Evolutionary conservation across 306 rosid genomes (phyloP).

Genomic region (Quercus variabilis): DNA sequence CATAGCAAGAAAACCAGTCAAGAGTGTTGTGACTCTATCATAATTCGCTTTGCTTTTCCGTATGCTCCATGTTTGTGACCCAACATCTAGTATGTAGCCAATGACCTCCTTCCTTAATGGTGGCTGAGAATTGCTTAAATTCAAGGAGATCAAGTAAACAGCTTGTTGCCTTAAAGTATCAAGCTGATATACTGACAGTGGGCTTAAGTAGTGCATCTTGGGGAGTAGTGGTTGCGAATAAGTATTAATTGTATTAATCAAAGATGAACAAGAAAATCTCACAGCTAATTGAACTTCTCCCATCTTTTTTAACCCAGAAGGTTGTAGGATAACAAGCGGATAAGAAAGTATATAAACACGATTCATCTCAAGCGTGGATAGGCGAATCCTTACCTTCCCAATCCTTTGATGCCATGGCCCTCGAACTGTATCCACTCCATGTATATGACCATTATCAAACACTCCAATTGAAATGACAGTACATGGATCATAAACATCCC

Average conservation of each 20-base stretch:
- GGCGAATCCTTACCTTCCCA: conserved; percentile 26
- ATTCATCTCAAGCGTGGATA: conserved; percentile 15
- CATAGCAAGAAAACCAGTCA: not conserved
- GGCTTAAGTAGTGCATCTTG: conserved; percentile 19
- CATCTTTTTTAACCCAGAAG: no score
- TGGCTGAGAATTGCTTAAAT: conserved; percentile 9
- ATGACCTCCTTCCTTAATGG: conserved; percentile 25
- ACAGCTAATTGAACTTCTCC: no score
- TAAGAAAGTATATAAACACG: not conserved
- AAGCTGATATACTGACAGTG: conserved; percentile 15
- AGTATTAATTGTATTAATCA: not conserved
- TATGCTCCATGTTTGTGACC: not conserved
- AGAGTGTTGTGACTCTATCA: not conserved
- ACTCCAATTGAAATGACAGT: conserved; percentile 23
- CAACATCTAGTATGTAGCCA: conserved; percentile 1
- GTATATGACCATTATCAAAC: conserved; percentile 18
- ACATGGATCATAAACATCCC: conserved; percentile 13
- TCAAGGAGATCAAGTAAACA: no score
- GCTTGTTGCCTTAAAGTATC: no score
- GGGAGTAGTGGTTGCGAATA: conserved; percentile 17
- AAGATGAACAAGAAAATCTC: no score
- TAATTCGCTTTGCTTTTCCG: not conserved
- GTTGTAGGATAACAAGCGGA: no score
- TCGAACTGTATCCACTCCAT: not conserved
- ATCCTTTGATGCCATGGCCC: not conserved